A percentile compares a stretch with the other conserved stretches of the same genome.
These are phyloP conservation scores for Calonectria pseudoturangicola DNA, from an alignment of 2,329 filamentous ascomycete genomes.

Conservation along the genomic window DNA sequence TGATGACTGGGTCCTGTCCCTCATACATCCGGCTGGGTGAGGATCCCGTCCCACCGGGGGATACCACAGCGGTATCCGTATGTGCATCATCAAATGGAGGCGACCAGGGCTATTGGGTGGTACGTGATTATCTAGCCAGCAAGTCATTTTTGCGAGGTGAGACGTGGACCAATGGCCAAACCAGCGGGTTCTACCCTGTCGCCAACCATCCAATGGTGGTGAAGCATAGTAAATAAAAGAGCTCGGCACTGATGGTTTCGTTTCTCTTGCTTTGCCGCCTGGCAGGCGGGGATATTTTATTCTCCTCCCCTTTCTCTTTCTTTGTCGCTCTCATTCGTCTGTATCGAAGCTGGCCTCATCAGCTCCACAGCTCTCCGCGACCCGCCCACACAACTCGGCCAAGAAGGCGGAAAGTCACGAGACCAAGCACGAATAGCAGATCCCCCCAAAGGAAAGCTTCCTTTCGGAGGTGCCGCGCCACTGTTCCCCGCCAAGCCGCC, in stretches of 20 bases:
- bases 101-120: conserved; percentile 14
- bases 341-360: conserved; percentile 7
- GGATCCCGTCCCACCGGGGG: conserved; percentile 12
- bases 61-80: conserved; percentile 20
- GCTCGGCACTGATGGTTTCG: background rate
- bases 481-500: conserved; percentile 8
- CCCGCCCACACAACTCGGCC: background rate
- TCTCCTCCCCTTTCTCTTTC: background rate
- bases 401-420: conserved; percentile 31
- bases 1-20: background rate
- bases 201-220: conserved; percentile 4
- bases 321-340: background rate
- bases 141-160: conserved; percentile 23
- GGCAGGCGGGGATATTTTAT: background rate
- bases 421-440: conserved; percentile 27
- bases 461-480: background rate
- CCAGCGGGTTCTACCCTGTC: conserved; percentile 21
- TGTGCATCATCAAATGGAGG: conserved; percentile 14
- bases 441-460: background rate
- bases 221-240: background rate
- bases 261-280: background rate
- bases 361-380: background rate
- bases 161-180: conserved; percentile 36
- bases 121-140: conserved; percentile 1
- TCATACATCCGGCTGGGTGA: background rate